Evolutionary conservation across 176 grass and related monocot genomes (phyloP), one percentile per base, ranked within the genome.

Genomic region (Hsuehochloa calcarea): DNA sequence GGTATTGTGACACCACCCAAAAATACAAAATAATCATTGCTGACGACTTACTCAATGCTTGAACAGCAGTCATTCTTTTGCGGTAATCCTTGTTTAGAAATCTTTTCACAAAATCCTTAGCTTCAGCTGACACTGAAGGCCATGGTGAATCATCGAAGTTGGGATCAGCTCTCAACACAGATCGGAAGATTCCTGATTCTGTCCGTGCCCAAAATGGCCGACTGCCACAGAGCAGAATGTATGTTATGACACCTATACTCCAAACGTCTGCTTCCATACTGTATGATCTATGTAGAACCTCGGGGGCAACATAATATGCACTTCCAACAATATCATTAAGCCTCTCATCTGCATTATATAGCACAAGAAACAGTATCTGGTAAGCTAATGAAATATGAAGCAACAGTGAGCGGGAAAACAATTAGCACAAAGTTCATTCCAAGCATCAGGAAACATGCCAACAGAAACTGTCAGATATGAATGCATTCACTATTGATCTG

Each of bases 211-310:
- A 99, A 85, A 96, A 99, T 83, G 97, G 97, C 56, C 97, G 81
- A 85, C 93, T 96, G 59, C 97, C 93, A 79, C 97, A 99, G 58
- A 99, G 85, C 75, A 99, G 66, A 74, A 99, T 99, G 70, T 99
- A 99, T 40, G 97, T 94, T 94, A 99, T 94, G 51, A 99, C 97
- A 61, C 97, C 97, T 85, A 99, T 94, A 85, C 97, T 99, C 97
- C 97, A 99, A 55, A 99, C 92, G 75, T 99, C 97, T 39, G 97
- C 97, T 83, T 99, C 97, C 75, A 89, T 94, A 87, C 91, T 96
- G 79, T 99, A 99, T 55, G 97, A 99, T 91, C 97, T 99, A 76
- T 99, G 97, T 63, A 96, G 85, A 76, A 99, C 97, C 73, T 99
- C 97, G 62, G 97, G 93, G 12, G 97, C 97, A 63, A 99, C 97